Evolutionary conservation across 495 filamentous ascomycete species (phyloP).

Genomic region (Aspergillus wentii): DNA sequence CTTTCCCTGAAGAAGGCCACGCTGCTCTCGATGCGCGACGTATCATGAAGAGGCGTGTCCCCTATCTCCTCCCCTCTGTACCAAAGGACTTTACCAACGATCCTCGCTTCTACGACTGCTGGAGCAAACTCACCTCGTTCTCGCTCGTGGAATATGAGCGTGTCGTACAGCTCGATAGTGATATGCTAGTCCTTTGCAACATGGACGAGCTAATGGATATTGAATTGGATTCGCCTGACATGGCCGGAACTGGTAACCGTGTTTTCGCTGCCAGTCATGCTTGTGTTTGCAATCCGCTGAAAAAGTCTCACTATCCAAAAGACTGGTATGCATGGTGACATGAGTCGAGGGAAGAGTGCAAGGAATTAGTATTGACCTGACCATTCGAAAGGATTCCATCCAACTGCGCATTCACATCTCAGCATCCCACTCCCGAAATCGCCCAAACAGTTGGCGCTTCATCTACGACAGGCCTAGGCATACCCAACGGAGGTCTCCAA

Average conservation of each 20-base stretch:
- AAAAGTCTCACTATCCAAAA: conserved; percentile 68
- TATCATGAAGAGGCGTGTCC: conserved; percentile 57
- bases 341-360: no score
- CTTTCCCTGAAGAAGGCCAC: conserved; percentile 57
- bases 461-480: conserved; percentile 50
- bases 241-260: no score
- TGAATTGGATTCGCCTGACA: conserved; percentile 56
- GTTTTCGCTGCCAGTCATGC: conserved; percentile 75
- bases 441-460: conserved; percentile 55
- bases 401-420: conserved; percentile 72
- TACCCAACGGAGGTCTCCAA: conserved; percentile 70
- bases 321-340: conserved; percentile 50
- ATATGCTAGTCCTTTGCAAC: conserved; percentile 73
- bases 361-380: no score
- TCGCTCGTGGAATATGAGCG: conserved; percentile 64
- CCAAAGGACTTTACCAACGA: conserved; percentile 43
- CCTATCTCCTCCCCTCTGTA: conserved; percentile 57
- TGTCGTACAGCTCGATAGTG: conserved; percentile 75
- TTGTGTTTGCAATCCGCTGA: conserved; percentile 76
- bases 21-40: conserved; percentile 56
- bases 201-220: conserved; percentile 87
- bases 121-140: conserved; percentile 79
- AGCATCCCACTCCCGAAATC: conserved; percentile 50
- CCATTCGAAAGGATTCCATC: conserved; percentile 58
- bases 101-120: conserved; percentile 75